Conservation (phyloP, 164 flowering plant species). For the Vitis riparia region DNA sequence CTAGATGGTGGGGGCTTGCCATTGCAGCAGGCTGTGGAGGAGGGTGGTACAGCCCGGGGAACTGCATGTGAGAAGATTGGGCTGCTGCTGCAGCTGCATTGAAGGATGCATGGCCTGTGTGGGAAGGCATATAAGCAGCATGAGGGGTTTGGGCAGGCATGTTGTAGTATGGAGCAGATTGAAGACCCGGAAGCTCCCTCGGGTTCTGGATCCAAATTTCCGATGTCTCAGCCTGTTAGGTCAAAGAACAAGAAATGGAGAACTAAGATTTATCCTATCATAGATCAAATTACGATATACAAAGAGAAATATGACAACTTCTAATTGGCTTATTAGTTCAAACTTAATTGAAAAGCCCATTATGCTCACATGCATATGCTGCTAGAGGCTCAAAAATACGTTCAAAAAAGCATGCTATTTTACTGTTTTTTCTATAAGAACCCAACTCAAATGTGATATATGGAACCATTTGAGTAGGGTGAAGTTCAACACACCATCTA, state of each 20-base stretch:
- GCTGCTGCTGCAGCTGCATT: conserved; percentile 58
- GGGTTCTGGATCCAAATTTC: conserved; percentile 90
- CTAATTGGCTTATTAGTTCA: no score
- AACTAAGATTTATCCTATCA: neutral
- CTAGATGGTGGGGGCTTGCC: conserved; percentile 70
- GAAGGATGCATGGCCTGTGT: conserved; percentile 70
- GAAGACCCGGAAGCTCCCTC: conserved; percentile 70
- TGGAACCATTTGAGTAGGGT: no score
- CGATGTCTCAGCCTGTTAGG: conserved; percentile 76
- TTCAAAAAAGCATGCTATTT: no score
- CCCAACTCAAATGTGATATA: no score
- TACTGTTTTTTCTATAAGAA: no score
- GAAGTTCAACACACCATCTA: no score
- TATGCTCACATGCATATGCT: no score
- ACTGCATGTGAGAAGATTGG: conserved; percentile 83
- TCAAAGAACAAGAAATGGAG: neutral
- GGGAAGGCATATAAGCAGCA: conserved; percentile 78
- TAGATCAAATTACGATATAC: no score
- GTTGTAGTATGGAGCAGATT: conserved; percentile 75
- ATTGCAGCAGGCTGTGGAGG: conserved; percentile 59
- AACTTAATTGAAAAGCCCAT: no score
- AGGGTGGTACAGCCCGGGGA: conserved; percentile 72
- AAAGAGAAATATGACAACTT: no score
- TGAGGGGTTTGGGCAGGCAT: conserved; percentile 79
- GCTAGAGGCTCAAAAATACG: no score